Percentiles rank a stretch among this genome's conserved stretches.
Evolutionary conservation across 2,329 filamentous ascomycete genomes (phyloP).

Genomic region (Cordyceps farinosa): DNA sequence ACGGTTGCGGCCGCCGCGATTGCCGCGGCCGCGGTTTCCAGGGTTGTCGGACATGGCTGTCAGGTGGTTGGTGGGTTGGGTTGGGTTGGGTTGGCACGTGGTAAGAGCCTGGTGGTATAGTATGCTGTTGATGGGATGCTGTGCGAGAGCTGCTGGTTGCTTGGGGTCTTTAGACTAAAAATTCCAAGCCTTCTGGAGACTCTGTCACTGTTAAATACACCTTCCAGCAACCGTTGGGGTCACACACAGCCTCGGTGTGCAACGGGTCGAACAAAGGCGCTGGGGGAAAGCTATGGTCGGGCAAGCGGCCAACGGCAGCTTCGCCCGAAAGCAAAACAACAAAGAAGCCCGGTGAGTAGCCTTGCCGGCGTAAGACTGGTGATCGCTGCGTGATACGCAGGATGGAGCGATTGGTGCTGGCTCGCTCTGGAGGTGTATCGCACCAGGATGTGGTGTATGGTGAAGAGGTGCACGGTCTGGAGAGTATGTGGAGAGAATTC

Average conservation of each 20-base stretch:
- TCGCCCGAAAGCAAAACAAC: not conserved
- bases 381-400: not conserved
- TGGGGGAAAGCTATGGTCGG: not conserved
- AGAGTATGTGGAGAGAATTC: not conserved
- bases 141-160: too few species aligned
- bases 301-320: not conserved
- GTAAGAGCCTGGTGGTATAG: too few species aligned
- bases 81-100: too few species aligned
- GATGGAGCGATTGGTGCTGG: not conserved
- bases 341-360: not conserved
- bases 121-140: too few species aligned
- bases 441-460: not conserved
- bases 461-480: not conserved
- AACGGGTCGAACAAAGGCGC: not conserved
- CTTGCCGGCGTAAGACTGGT: not conserved
- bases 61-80: too few species aligned
- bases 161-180: too few species aligned
- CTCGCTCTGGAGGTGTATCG: not conserved
- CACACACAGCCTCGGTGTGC: not conserved
- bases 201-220: too few species aligned
- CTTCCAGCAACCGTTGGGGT: not conserved
- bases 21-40: constrained; percentile 3
- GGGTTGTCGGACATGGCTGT: not conserved
- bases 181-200: too few species aligned
- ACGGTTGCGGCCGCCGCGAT: not conserved